Evolutionary conservation across 352 stramenopile species (phyloP), one percentile per base, ranked within the genome.

Genomic region (Phytophthora meadii): DNA sequence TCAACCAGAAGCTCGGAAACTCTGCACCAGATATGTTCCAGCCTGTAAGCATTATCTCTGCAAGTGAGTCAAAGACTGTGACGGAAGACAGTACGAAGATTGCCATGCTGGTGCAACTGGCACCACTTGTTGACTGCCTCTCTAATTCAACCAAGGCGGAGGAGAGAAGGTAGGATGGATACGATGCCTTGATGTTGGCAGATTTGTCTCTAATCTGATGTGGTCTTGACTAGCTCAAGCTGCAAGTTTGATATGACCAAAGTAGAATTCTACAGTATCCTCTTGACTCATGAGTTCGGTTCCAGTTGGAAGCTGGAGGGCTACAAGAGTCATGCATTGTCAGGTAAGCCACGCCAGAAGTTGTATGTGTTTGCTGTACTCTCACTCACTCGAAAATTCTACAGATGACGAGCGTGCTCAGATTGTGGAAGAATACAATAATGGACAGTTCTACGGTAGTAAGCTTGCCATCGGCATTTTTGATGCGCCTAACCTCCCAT

Each of bases 391-490:
- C 41, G 6, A 28, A 30, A 3, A 32, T 27, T 46, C 34, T 70
- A 15, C 27, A 91, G 82, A 77, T 19, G 66, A 76, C 15, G 73
- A 91, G 63, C 81, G 81, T 3, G 54, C 56, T 2, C 64, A 87
- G 54, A 88, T 92, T 56, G 76, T 87, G 17, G 52, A 75, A 40
- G 64, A 88, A 56, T 90, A 89, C 69, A 73, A 76, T 28, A 81
- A 42, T 2, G 83, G 79, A 11, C 57, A 88, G 17, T 89, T 88
- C 57, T 90, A 81, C 53, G 81, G 79, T 15, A 90, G 68, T 48
- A 82, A 88, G 41, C 65, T 89, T 24, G 83, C 79, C 6, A 82
- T 88, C 24, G 83, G 77, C 4, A 88, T 92, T 49, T 90, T 89
- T 34, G 76, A 84, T 19, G 70, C 62, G 1, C 72, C 75, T 1